phyloP scores from a whole-genome alignment of 2,329 filamentous ascomycete species.

The Metarhizium sp. region DNA sequence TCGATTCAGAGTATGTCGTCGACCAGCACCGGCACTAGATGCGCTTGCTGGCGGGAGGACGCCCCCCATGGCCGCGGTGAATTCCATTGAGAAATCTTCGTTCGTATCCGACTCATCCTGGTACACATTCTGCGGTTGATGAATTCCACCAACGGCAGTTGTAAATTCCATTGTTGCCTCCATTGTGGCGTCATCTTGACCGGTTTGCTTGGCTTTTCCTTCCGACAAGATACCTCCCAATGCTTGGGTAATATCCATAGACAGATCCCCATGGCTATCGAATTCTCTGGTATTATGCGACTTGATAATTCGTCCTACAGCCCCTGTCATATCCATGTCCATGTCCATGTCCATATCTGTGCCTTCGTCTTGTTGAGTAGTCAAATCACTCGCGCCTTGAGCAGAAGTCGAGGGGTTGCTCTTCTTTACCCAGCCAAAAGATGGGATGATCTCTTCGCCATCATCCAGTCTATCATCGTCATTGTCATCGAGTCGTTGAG shows the following conservation, averaged over 20 bases:
- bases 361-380: conserved; percentile 21
- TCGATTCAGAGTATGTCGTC: conserved; percentile 17
- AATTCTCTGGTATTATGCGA: conserved; percentile 31
- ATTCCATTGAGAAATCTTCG: conserved; percentile 72
- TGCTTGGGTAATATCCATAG: conserved; percentile 86
- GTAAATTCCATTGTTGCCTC: conserved; percentile 68
- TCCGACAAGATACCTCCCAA: conserved; percentile 67
- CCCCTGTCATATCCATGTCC: conserved; percentile 44
- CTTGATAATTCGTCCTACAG: conserved; percentile 44
- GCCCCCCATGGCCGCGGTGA: conserved; percentile 57
- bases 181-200: conserved; percentile 23
- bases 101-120: conserved; percentile 33
- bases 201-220: conserved; percentile 6
- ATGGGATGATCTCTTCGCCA: conserved; percentile 63
- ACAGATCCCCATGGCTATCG: conserved; percentile 58
- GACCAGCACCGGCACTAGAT: conserved; percentile 13
- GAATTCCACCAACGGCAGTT: conserved; percentile 65
- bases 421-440: conserved; percentile 66
- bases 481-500: conserved; percentile 48
- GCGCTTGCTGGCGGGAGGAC: conserved; percentile 30
- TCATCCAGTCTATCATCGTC: conserved; percentile 46
- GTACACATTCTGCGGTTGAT: conserved; percentile 21
- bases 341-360: conserved; percentile 27
- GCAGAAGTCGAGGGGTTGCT: conserved; percentile 11
- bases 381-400: conserved; percentile 17